These are phyloP conservation scores for Phytophthora crassamura DNA, from an alignment of 352 stramenopile genomes.

Conservation along the genomic window DNA sequence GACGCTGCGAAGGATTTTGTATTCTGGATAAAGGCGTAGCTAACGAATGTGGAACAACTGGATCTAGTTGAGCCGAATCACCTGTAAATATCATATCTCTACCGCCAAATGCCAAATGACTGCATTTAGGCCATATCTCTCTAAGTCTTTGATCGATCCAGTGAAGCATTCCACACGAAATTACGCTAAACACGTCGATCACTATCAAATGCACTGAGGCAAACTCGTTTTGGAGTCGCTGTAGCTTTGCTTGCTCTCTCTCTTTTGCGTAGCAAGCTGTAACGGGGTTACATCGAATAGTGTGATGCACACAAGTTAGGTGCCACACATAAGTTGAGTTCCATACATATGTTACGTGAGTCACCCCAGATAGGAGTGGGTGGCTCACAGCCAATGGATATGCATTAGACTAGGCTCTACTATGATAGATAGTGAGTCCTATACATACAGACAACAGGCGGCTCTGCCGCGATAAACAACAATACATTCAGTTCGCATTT, in stretches of 20 bases:
- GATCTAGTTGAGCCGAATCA: neutral
- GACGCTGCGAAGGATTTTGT: neutral
- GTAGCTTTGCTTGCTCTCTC: neutral
- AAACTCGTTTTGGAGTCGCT: neutral
- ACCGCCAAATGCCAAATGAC: neutral
- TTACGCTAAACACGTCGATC: conserved; percentile 4
- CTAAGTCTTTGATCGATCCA: conserved; percentile 1
- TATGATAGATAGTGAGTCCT: too few relatives aligned
- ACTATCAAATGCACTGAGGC: neutral
- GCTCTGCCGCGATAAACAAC: too few relatives aligned
- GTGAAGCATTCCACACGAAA: conserved; percentile 8
- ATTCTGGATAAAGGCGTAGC: neutral
- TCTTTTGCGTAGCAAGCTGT: too few relatives aligned
- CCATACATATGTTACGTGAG: too few relatives aligned
- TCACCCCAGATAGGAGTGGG: too few relatives aligned
- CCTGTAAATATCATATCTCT: conserved; percentile 1
- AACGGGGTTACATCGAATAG: too few relatives aligned
- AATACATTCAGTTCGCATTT: too few relatives aligned
- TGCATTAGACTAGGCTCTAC: too few relatives aligned
- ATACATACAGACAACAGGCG: too few relatives aligned
- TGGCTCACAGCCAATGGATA: too few relatives aligned
- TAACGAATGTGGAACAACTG: neutral
- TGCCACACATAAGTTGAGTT: too few relatives aligned
- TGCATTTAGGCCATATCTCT: neutral
- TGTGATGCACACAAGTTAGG: too few relatives aligned